Evolutionary conservation across 2,329 filamentous ascomycete genomes (phyloP), one percentile per base, ranked within the genome.

Genomic region (Phyllosticta paracitricarpa): DNA sequence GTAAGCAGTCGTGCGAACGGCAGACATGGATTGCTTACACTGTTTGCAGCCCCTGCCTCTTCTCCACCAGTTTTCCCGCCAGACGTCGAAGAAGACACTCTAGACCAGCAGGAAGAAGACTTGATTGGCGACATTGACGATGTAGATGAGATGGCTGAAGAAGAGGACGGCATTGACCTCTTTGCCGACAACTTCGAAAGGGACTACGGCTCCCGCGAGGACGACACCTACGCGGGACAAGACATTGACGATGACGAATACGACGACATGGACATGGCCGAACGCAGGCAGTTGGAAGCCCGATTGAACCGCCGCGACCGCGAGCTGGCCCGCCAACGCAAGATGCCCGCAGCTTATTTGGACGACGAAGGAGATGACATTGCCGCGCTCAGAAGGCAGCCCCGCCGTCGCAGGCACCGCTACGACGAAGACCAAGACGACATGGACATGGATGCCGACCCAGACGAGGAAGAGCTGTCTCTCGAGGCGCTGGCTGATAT

Each of bases 351-450:
- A 28, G 89, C 88, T 6, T 93, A 91, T 68, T 77, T 93, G 51
- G 84, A 85, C 6, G 88, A 89, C 33, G 93, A 96, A 33, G 91
- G 94, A 3, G 91, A 94, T 66, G 88, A 85, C 57, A 84, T 94
- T 61, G 81, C 92, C 64, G 92, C 97, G 71, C 81, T 97, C 24
- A 91, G 91, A 24, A 85, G 87, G 26, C 91, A 96, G 73, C 91
- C 89, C 24, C 86, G 92, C 60, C 86, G 93, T 66, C 86, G 90
- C 58, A 86, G 94, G 67, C 89, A 94, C 75, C 85, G 89, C 67
- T 99, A 97, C 70, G 94, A 99, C 66, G 95, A 99, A 75, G 91
- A 96, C 51, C 86, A 88, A 12, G 92, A 97, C 66, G 92, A 96
- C 66, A 81, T 86, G 68, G 88, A 92, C 64, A 91, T 96, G 85